A percentile compares a stretch with the other conserved stretches of the same genome.
Evolutionary conservation across 768 basidiomycete species (phyloP).

Genomic region (Macrolepiota dolichaula): DNA sequence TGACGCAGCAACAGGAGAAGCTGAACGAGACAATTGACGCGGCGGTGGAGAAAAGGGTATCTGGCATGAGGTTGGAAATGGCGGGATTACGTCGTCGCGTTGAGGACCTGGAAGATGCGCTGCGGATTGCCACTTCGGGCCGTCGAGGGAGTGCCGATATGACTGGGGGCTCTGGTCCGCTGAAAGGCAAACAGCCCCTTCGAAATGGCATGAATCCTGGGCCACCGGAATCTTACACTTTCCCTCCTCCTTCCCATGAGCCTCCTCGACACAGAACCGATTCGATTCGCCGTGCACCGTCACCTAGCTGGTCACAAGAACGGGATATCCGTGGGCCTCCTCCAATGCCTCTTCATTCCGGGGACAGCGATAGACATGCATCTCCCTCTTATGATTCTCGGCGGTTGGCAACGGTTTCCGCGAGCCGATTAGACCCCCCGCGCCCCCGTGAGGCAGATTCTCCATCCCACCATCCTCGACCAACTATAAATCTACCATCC

Average conservation of each 20-base stretch:
- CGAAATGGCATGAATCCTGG: slow-evolving; percentile 17
- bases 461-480: slow-evolving; percentile 20
- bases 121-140: slow-evolving; percentile 20
- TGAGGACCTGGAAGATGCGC: slow-evolving; percentile 63
- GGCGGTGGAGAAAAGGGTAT: slow-evolving; percentile 59
- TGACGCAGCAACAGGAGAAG: slow-evolving; percentile 61
- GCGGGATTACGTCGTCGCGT: slow-evolving; percentile 55
- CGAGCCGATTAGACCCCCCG: slow-evolving; percentile 45
- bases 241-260: slow-evolving; percentile 35
- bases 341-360: slow-evolving; percentile 15
- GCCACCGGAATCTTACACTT: slow-evolving; percentile 36
- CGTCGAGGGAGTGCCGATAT: slow-evolving; percentile 9
- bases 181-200: slow-evolving; percentile 13
- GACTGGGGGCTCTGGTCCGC: neutral
- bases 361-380: slow-evolving; percentile 38
- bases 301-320: slow-evolving; percentile 38
- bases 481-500: slow-evolving; percentile 23
- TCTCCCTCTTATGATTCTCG: slow-evolving; percentile 49
- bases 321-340: slow-evolving; percentile 30
- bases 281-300: slow-evolving; percentile 30
- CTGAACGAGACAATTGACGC: slow-evolving; percentile 56
- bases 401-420: slow-evolving; percentile 43
- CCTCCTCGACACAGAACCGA: slow-evolving; percentile 32
- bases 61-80: slow-evolving; percentile 61
- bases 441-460: slow-evolving; percentile 25